Conservation (phyloP, 1,284 basidiomycete species). For the Naganishia sp. region DNA sequence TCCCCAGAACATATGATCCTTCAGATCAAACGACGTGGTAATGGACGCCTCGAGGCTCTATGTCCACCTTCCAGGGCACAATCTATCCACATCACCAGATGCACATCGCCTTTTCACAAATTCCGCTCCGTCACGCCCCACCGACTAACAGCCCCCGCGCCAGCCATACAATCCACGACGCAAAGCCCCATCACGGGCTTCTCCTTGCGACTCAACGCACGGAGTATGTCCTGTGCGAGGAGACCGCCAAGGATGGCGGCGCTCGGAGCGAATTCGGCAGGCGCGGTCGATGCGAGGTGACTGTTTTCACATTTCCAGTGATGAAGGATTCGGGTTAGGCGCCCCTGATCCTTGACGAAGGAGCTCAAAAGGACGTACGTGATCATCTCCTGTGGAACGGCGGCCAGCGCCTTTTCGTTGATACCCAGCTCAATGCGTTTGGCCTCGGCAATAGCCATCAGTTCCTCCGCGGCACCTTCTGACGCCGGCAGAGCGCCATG, state of each 20-base stretch:
- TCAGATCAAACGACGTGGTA: no score
- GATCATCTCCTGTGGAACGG: slow-evolving; percentile 59
- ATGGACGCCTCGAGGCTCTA: no score
- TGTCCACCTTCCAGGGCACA: no score
- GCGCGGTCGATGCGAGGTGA: slow-evolving; percentile 66
- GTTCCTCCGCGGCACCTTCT: slow-evolving; percentile 58
- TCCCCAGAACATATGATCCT: no score
- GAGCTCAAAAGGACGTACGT: slow-evolving; percentile 34
- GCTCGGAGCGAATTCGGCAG: slow-evolving; percentile 83
- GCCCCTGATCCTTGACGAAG: not conserved
- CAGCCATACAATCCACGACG: slow-evolving; percentile 76
- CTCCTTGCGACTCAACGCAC: slow-evolving; percentile 84
- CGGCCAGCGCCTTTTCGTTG: slow-evolving; percentile 65
- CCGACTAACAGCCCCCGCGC: slow-evolving; percentile 43
- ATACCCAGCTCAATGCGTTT: slow-evolving; percentile 66
- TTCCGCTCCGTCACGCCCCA: slow-evolving; percentile 44
- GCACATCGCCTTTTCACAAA: no score
- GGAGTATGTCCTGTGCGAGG: slow-evolving; percentile 90
- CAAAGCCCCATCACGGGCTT: slow-evolving; percentile 90
- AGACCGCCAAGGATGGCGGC: slow-evolving; percentile 92
- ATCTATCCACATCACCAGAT: no score
- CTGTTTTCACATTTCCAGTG: slow-evolving; percentile 48
- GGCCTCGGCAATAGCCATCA: slow-evolving; percentile 63
- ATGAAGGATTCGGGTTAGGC: not conserved
- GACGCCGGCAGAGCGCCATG: slow-evolving; percentile 50